Evolutionary conservation across 768 basidiomycete genomes (phyloP), one percentile per base, ranked within the genome.

Genomic region (Boletus sp.): DNA sequence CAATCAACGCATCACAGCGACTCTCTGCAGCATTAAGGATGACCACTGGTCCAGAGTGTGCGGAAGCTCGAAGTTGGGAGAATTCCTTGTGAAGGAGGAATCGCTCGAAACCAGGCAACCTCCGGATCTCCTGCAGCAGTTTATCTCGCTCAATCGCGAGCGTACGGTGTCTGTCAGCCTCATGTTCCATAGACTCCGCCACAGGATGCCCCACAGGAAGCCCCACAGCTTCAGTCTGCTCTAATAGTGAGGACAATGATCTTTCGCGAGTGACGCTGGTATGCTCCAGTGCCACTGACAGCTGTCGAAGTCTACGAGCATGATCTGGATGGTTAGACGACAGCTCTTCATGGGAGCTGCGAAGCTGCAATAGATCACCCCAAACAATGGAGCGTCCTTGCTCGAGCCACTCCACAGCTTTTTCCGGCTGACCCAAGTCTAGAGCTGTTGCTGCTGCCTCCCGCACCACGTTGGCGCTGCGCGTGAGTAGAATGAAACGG

Each of bases 401-500:
- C 41, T 42, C 41, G 17, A 42, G 41, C 41, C 41, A 42, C 7
- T 42, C 41, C 8, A 11, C 33, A 8, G 33, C 33, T 55, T 45
- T 12, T 20, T 44, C n/a, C 5, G 4, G 28, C 2, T 29, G 20
- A 28, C 55, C 49, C 14, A 32, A 46, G n/a, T 53, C 48, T 35
- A 64, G 47, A 17, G 66, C 62, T 32, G 57, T 46, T 12, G 65
- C 64, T 12, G 64, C 62, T 5, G 65, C 65, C 30, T 66, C 65
- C 14, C 60, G 47, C 2, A 50, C 65, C 33, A 67, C 20, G 47
- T 36, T 52, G 50, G 47, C 50, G 20, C 49, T 20, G 50, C 8
- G 45, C 11, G 9, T 48, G 20, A 55, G 47, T 17, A 17, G 20
- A 18, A 4, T 15, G 32, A 28, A 49, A 14, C 54, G 54, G 8